These are phyloP conservation scores for Starmera dryadoides DNA, from an alignment of 805 yeast genomes.

Conservation along the genomic window DNA sequence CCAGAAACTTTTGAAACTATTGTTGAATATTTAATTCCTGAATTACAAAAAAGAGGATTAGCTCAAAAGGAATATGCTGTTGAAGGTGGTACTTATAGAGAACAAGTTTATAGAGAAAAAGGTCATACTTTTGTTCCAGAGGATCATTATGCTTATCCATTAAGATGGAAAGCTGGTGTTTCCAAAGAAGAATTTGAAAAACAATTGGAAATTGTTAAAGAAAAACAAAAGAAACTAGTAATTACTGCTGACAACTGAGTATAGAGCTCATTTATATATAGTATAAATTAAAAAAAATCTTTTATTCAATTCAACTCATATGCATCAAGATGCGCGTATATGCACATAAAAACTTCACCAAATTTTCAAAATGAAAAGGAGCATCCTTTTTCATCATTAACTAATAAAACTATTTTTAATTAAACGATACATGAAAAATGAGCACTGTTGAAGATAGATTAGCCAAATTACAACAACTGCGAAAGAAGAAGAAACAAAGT, in stretches of 20 bases:
- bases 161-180: slow-evolving; percentile 13
- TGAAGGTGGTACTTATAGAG: slow-evolving; percentile 24
- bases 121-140: slow-evolving; percentile 10
- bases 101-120: slow-evolving; percentile 11
- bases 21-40: slow-evolving; percentile 27
- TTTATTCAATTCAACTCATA: no score
- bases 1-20: slow-evolving; percentile 32
- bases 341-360: no score
- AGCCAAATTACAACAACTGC: slow-evolving; percentile 21
- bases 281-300: not conserved
- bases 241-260: not conserved
- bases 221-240: not conserved
- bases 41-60: slow-evolving; percentile 23
- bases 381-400: no score
- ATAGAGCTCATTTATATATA: not conserved
- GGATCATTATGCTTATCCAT: slow-evolving; percentile 7
- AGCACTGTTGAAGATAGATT: slow-evolving; percentile 3
- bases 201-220: not conserved
- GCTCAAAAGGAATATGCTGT: slow-evolving; percentile 27
- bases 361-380: no score
- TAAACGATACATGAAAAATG: not conserved
- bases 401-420: no score
- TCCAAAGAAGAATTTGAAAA: slow-evolving; percentile 21
- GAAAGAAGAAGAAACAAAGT: slow-evolving; percentile 21
- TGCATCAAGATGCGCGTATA: no score